phyloP scores from a whole-genome alignment of 148 eudicot species.

The Talinum fruticosum region DNA sequence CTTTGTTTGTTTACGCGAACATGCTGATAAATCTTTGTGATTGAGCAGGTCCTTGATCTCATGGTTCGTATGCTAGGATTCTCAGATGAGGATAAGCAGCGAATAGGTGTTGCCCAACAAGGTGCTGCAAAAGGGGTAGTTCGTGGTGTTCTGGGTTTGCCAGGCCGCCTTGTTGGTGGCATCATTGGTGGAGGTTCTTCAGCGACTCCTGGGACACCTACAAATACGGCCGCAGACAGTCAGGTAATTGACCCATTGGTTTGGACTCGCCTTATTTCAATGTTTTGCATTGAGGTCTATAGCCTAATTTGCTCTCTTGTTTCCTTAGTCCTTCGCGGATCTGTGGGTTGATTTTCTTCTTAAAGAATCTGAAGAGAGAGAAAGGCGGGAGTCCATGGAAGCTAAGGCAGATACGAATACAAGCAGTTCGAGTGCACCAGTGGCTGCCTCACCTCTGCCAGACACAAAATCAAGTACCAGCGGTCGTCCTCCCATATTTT shows the following conservation, averaged over 20 bases:
- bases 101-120: constrained; percentile 91
- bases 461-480: constrained; percentile 30
- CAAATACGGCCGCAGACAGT: constrained; percentile 60
- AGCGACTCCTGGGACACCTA: constrained; percentile 39
- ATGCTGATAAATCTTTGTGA: constrained; percentile 14
- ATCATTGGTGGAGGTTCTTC: constrained; percentile 71
- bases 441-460: constrained; percentile 25
- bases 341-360: constrained; percentile 98
- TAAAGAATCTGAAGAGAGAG: constrained; percentile 86
- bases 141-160: constrained; percentile 90
- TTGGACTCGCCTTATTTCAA: neutral
- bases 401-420: constrained; percentile 30
- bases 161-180: constrained; percentile 98
- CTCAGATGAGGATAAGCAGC: constrained; percentile 93
- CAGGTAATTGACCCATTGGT: constrained; percentile 42
- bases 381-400: constrained; percentile 63
- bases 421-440: constrained; percentile 30
- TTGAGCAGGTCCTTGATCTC: constrained; percentile 88
- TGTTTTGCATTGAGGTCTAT: neutral
- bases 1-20: constrained; percentile 10
- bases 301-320: neutral
- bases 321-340: constrained; percentile 84
- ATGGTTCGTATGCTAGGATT: constrained; percentile 99
- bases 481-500: constrained; percentile 34
- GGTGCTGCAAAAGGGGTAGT: constrained; percentile 95